phyloP scores from a whole-genome alignment of 2,329 filamentous ascomycete genomes.

The Shiraia sp. region DNA sequence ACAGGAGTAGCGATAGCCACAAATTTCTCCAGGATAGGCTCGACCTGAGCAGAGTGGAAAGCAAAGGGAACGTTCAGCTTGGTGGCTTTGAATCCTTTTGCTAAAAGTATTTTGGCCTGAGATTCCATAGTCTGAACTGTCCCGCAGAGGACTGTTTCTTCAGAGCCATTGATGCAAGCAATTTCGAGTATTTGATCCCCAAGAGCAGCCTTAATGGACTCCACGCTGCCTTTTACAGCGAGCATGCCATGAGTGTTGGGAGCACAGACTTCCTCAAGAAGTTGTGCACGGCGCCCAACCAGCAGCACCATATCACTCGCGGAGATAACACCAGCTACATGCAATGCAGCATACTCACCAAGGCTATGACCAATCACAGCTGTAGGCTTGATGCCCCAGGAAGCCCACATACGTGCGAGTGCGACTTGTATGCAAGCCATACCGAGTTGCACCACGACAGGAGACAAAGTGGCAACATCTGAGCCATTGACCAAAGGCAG shows the following conservation, averaged over 20 bases:
- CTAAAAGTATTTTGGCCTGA: slow-evolving; percentile 54
- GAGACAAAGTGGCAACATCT: slow-evolving; percentile 55
- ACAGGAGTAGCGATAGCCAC: slow-evolving; percentile 59
- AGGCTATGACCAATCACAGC: slow-evolving; percentile 63
- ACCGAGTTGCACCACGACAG: slow-evolving; percentile 56
- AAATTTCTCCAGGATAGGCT: slow-evolving; percentile 65
- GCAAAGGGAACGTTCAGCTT: slow-evolving; percentile 69
- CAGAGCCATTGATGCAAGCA: slow-evolving; percentile 76
- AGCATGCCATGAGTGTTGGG: slow-evolving; percentile 70
- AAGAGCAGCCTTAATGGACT: slow-evolving; percentile 58
- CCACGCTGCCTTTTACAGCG: slow-evolving; percentile 57
- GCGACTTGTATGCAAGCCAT: slow-evolving; percentile 59
- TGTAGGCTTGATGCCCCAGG: slow-evolving; percentile 58
- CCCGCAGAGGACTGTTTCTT: slow-evolving; percentile 74
- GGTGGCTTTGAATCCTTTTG: slow-evolving; percentile 62
- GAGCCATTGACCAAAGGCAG: slow-evolving; percentile 54
- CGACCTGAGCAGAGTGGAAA: slow-evolving; percentile 68
- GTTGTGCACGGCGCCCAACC: slow-evolving; percentile 68
- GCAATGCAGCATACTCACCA: slow-evolving; percentile 74
- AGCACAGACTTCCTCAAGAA: slow-evolving; percentile 68
- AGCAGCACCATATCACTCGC: slow-evolving; percentile 72
- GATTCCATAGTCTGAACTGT: slow-evolving; percentile 63
- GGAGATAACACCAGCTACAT: slow-evolving; percentile 71
- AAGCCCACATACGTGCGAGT: slow-evolving; percentile 56
- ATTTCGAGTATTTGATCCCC: slow-evolving; percentile 57